Evolutionary conservation across 75 land plant genomes (phyloP), one percentile per base, ranked within the genome.

Genomic region (Selaginella moellendorffii): DNA sequence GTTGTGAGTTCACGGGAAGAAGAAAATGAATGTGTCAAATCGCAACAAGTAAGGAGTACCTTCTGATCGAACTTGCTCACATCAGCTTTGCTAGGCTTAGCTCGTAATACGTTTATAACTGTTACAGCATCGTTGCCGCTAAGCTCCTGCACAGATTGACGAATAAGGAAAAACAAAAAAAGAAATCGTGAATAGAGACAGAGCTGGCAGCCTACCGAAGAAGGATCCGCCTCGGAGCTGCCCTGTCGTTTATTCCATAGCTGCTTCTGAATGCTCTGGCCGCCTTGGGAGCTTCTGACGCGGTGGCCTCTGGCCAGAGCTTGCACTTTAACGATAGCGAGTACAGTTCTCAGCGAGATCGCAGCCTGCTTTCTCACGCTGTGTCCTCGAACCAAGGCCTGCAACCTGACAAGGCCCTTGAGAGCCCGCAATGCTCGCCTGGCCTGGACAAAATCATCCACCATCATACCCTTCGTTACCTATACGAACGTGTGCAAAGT

Each of bases 331-430:
- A 77, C 71, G 24, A 74, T 65, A 27, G 80, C 72, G 29, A 75
- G 80, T 72, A 82, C 63, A 60, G 72, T 63, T 36, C 74, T 76
- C 17, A 84, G 63, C 0, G 74, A 67, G 22, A 69, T 61, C 1
- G 30, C 42, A 27, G 79, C 72, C 69, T 74, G 81, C 0, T 81
- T 80, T 27, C 97, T 80, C 24, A 79, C 83, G 26, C 73, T 72
- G 54, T 72, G 79, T 2, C 97, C 97, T 24, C 92, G 82, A 53
- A 82, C 80, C 54, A 90, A 66, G 12, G 97, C 92, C 71, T 90
- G 97, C 52, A 87, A 71, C 53, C 70, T 82, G 52, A 87, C 92
- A 30, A 90, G 23, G 52, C 85, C 97, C 71, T 80, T 84, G 19
- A 90, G 60, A 2, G 97, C 97, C 22, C 74, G 63, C 54, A 90